Percentiles rank a stretch among this genome's conserved stretches.
Conservation (phyloP, 768 basidiomycete genomes). For the Tricholoma sp. region DNA sequence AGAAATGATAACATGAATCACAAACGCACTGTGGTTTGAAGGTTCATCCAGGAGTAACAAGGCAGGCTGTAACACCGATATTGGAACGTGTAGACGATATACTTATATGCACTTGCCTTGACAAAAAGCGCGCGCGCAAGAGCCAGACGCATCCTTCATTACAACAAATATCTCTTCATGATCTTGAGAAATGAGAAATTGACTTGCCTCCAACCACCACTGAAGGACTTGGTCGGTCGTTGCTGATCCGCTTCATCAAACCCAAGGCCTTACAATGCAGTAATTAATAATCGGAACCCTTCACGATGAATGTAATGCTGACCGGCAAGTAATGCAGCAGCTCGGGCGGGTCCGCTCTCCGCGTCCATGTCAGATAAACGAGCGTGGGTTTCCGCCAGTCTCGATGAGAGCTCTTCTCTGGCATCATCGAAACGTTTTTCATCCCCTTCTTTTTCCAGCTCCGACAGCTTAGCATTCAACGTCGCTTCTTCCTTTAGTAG, state of each 20-base stretch:
- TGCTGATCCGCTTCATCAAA: slow-evolving; percentile 88
- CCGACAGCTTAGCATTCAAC: slow-evolving; percentile 68
- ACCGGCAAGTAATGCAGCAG: slow-evolving; percentile 87
- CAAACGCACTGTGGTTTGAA: slow-evolving; percentile 84
- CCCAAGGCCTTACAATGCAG: slow-evolving; percentile 61
- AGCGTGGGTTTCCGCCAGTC: slow-evolving; percentile 86
- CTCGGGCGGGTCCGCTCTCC: slow-evolving; percentile 92
- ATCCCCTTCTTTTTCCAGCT: slow-evolving; percentile 69
- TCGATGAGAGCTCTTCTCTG: slow-evolving; percentile 75
- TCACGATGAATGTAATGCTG: slow-evolving; percentile 5
- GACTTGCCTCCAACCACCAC: slow-evolving; percentile 88
- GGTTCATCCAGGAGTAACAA: slow-evolving; percentile 87
- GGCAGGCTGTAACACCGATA: slow-evolving; percentile 40
- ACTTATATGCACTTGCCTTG: slow-evolving; percentile 46
- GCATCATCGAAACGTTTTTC: slow-evolving; percentile 81
- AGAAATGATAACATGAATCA: not conserved
- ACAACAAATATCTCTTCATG: not conserved
- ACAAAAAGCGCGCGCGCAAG: slow-evolving; percentile 95
- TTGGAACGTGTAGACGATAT: not conserved
- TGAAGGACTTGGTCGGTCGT: slow-evolving; percentile 79
- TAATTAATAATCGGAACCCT: not conserved
- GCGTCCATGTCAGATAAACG: slow-evolving; percentile 97
- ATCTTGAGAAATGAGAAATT: not conserved
- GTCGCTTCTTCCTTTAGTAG: slow-evolving; percentile 78
- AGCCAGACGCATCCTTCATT: slow-evolving; percentile 85